Base-by-base conservation (phyloP, 768 basidiomycete species). In the Tylopilus subfusipes region DNA sequence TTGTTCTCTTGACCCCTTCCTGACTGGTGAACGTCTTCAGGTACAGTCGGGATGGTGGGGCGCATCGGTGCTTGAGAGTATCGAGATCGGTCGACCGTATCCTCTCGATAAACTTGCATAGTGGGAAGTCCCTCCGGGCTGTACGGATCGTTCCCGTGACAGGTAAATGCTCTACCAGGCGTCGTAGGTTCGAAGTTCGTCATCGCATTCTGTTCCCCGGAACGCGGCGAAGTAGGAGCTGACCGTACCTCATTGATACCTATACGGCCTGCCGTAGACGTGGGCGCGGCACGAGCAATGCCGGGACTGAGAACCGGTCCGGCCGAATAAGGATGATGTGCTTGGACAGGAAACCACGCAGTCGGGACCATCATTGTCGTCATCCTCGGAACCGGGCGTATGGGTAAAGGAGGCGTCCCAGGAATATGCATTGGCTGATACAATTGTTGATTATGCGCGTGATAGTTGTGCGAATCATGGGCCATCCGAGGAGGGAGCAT, bases 191-290 rank as follows among this genome's bases (percentile, higher is more conserved):
- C 73, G 10, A 74, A 69, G 40, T 47, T 54, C 18, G 62, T 62
- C 64, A 78, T 81, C 29, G 75, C 60, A 33, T 74, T 73, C 25
- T 69, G 68, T 40, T 79, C 74, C 1, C 63, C 65, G 12, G 72
- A 71, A 42, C 71, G 72, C 1, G 80, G 80, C 1, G 78, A 75
- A 8, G 71, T 70, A 30, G 80, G 68, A 36, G 75, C 62, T 22
- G 78, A 76, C 25, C 50, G 51, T 31, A 47, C 30, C 27, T 55
- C 60, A n/a, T 30, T 36, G 18, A 22, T 11, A 38, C 42, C 54
- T 22, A 59, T 47, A 18, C 39, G 46, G 16, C 25, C 57, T 16
- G 50, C 38, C 34, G 43, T 33, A 22, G 62, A 43, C 25, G 57
- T 47, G 2, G 68, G 64, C 25, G 51, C 21, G 0, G 62, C 50